phyloP scores from a whole-genome alignment of 179 eudicot species.

The Patellifolia procumbens region DNA sequence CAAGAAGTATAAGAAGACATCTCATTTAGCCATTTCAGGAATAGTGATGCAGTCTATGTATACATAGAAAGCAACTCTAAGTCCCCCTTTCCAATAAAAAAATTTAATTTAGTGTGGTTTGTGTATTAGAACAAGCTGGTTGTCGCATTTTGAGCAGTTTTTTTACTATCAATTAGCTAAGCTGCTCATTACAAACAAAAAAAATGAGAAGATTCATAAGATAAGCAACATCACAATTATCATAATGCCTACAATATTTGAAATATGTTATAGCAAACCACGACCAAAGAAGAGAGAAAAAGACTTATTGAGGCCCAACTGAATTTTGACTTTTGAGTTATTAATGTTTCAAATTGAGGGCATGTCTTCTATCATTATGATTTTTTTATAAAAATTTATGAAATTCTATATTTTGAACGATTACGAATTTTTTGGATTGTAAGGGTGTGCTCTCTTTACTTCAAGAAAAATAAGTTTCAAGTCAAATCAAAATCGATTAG shows the following conservation, averaged over 20 bases:
- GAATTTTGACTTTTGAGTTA: background rate
- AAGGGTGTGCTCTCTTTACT: too few relatives aligned
- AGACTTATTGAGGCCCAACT: background rate
- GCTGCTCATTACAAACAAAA: background rate
- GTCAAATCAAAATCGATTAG: too few relatives aligned
- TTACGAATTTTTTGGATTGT: too few relatives aligned
- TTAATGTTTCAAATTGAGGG: background rate
- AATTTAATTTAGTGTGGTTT: background rate
- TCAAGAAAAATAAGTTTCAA: too few relatives aligned
- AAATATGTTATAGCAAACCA: background rate
- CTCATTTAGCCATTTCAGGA: too few relatives aligned
- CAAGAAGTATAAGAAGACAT: too few relatives aligned
- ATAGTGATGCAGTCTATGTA: too few relatives aligned
- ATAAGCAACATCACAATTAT: background rate
- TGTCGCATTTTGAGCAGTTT: background rate
- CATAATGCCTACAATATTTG: background rate
- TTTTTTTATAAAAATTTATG: too few relatives aligned
- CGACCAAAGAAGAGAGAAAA: background rate
- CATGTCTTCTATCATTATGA: too few relatives aligned
- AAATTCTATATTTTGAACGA: too few relatives aligned
- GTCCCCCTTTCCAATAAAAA: background rate
- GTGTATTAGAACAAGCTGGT: background rate
- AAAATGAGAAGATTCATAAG: background rate
- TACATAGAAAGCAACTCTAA: background rate
- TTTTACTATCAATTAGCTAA: background rate